Evolutionary conservation across 2,329 filamentous ascomycete species (phyloP).

Genomic region (Immersiporthe knoxdaviesiana): DNA sequence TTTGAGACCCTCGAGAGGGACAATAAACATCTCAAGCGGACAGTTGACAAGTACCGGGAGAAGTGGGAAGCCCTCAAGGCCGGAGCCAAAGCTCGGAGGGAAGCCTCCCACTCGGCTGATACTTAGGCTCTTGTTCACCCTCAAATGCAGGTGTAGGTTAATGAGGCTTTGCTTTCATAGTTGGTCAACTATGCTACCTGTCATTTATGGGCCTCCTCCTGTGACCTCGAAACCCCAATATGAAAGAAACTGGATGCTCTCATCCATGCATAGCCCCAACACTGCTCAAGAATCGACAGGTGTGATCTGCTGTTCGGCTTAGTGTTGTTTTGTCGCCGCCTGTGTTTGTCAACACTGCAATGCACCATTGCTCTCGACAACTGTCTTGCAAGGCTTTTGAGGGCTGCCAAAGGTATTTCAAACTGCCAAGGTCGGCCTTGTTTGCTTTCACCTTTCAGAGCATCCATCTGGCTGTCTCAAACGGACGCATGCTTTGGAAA

Average conservation of each 20-base stretch:
- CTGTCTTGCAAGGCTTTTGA: neutral
- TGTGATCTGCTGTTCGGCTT: neutral
- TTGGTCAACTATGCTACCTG: neutral
- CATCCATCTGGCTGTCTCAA: neutral
- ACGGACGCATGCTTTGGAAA: neutral
- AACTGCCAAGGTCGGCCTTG: neutral
- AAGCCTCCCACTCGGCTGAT: slow-evolving; percentile 37
- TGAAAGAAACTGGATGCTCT: neutral
- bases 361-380: neutral
- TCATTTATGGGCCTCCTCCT: neutral
- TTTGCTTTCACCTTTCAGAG: neutral
- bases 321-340: neutral
- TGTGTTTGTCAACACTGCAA: neutral
- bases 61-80: slow-evolving; percentile 66
- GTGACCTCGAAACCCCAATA: neutral
- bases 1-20: slow-evolving; percentile 69
- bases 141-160: neutral
- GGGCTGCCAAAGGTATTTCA: neutral
- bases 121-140: slow-evolving; percentile 8
- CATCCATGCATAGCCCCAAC: neutral
- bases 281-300: neutral
- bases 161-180: neutral
- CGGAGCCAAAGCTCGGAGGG: slow-evolving; percentile 59
- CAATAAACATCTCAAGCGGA: slow-evolving; percentile 58
- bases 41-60: slow-evolving; percentile 61